These are phyloP conservation scores for Sonneratia alba DNA, from an alignment of 345 rosid genomes.

Conservation along the genomic window DNA sequence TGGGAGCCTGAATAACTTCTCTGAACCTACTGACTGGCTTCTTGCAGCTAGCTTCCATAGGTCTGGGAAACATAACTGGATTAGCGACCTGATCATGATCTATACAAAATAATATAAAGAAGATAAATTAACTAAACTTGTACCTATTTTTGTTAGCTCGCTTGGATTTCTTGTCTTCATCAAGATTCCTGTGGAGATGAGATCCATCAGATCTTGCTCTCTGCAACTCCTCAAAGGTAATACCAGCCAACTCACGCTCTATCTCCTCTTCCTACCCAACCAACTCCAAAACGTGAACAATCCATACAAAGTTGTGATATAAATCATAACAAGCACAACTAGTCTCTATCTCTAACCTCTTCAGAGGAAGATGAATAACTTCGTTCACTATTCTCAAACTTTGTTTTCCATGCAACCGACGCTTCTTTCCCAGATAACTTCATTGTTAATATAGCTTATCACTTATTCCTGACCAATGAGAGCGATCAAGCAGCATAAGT, in stretches of 20 bases:
- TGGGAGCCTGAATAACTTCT: conserved; percentile 71
- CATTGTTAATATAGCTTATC: conserved; percentile 9
- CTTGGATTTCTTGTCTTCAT: conserved; percentile 29
- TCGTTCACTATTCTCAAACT: conserved; percentile 26
- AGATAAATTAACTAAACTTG: not conserved
- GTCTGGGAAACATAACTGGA: conserved; percentile 27
- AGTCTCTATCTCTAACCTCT: conserved; percentile 14
- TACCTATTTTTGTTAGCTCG: conserved; percentile 77
- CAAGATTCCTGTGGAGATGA: conserved; percentile 21
- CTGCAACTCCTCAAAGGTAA: conserved; percentile 74
- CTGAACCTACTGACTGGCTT: conserved; percentile 69
- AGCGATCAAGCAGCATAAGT: no score
- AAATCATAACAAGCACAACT: not conserved
- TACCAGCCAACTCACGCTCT: conserved; percentile 53
- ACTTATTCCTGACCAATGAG: not conserved
- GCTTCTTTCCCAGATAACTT: conserved; percentile 13
- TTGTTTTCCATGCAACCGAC: conserved; percentile 19
- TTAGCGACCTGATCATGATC: not conserved
- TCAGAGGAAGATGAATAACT: conserved; percentile 23
- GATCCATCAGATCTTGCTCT: conserved; percentile 67
- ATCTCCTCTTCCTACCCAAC: conserved; percentile 45
- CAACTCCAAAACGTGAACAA: not conserved
- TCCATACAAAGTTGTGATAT: not conserved
- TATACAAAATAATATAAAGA: not conserved
- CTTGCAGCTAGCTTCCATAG: conserved; percentile 62